phyloP scores from a whole-genome alignment of 176 grass and related monocot genomes.

The sorghum (Sorghum bicolor) region Sorghum_bicolor_NCBIv3 NC_012872.2:23939501-23940000 shows the following conservation, averaged over 20 bases:
- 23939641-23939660: not conserved
- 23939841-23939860: not conserved
- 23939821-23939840: not conserved
- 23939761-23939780: not conserved
- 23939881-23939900: not conserved
- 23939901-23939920: not conserved
- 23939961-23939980: slow-evolving; percentile 45
- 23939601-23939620: not conserved
- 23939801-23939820: not conserved
- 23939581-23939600: not conserved
- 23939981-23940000: slow-evolving; percentile 39
- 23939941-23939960: slow-evolving; percentile 48
- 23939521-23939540: not conserved
- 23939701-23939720: not conserved
- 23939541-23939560: not conserved
- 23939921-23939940: not conserved
- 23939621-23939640: not conserved
- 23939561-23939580: not conserved
- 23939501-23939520: not conserved
- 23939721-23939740: not conserved
- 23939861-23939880: not conserved
- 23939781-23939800: not conserved
- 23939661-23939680: not conserved
- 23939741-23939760: not conserved
- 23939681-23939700: not conserved